Conservation (phyloP, 352 stramenopile genomes). For the Plasmopara muralis region DNA sequence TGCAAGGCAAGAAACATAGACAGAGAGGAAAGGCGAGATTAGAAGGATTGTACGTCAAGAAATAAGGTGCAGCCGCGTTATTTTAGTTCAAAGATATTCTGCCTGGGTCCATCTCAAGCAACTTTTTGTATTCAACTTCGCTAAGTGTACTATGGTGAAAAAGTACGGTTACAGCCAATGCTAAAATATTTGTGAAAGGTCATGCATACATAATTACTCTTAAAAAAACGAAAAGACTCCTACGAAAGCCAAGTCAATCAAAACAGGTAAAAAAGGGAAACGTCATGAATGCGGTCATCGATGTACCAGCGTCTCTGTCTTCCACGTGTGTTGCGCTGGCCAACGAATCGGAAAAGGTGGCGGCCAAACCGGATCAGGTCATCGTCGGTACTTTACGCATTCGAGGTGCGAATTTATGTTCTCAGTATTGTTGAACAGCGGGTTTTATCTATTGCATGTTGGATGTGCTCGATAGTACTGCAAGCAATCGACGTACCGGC, state of each 20-base stretch:
- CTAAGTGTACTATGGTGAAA: no score
- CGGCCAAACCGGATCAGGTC: conserved; percentile 39
- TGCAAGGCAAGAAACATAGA: no score
- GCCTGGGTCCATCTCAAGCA: no score
- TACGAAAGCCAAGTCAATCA: neutral
- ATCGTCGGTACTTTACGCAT: conserved; percentile 45
- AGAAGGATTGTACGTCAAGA: no score
- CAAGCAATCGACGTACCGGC: conserved; percentile 49
- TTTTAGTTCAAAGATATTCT: no score
- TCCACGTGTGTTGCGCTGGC: conserved; percentile 42
- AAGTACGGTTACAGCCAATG: no score
- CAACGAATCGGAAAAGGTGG: conserved; percentile 42
- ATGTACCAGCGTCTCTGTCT: conserved; percentile 30
- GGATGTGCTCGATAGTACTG: conserved; percentile 25
- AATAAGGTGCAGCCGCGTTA: no score
- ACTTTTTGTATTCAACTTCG: no score
- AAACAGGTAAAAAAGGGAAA: neutral
- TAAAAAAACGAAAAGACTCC: neutral
- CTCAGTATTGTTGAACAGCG: neutral
- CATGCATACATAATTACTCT: no score
- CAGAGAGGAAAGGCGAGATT: no score
- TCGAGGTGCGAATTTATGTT: conserved; percentile 29
- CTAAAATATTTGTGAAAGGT: no score
- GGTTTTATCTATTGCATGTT: conserved; percentile 2
- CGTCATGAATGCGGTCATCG: conserved; percentile 15